A percentile compares a stretch with the other conserved stretches of the same genome.
Conservation (phyloP, 257 asterid species). For the Rauvolfia tetraphylla region DNA sequence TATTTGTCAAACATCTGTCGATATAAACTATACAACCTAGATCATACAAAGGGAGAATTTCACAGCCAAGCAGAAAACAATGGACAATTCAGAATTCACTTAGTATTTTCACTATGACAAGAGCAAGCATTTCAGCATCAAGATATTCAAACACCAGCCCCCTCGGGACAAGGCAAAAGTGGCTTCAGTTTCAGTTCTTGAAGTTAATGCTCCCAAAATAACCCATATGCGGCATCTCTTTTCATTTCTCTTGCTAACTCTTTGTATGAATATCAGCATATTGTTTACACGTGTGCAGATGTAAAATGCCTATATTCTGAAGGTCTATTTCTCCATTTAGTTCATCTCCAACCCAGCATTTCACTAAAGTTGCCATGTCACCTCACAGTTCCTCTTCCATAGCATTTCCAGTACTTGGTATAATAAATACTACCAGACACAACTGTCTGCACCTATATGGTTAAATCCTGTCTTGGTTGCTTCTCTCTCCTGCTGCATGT, state of each 20-base stretch:
- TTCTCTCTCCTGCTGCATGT: background rate
- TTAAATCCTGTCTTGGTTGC: background rate
- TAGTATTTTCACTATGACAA: background rate
- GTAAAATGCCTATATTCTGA: background rate
- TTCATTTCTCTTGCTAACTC: too few species aligned
- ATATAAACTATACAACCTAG: background rate
- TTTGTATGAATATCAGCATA: too few species aligned
- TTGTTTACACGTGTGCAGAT: too few species aligned
- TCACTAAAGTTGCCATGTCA: background rate
- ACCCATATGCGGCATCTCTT: too few species aligned
- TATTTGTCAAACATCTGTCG: background rate
- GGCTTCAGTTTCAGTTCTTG: too few species aligned
- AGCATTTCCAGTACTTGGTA: background rate
- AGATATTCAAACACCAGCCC: too few species aligned
- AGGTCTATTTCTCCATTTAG: background rate
- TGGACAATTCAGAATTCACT: background rate
- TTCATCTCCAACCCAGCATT: background rate
- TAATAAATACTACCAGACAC: background rate
- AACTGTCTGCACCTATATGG: background rate
- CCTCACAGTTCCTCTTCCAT: background rate
- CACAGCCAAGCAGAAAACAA: background rate
- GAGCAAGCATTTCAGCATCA: background rate
- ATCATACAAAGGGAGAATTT: background rate
- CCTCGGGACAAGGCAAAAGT: too few species aligned
- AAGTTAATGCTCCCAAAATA: too few species aligned